Base-by-base conservation (phyloP, 768 basidiomycete species). In the Serendipita vermifera region DNA sequence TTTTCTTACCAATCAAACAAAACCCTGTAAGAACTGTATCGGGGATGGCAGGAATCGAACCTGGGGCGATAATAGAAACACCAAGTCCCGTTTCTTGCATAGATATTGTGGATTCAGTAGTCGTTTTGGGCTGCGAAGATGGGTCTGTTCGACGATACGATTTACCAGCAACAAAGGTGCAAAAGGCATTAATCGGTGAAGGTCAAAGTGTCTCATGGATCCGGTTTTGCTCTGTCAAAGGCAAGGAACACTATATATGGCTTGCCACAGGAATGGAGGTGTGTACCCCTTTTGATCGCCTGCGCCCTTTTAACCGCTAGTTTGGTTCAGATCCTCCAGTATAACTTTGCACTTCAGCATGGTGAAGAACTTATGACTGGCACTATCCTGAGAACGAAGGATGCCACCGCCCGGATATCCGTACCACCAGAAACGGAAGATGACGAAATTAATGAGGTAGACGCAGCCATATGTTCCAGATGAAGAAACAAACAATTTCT, bases 361-460 rank as follows among this genome's bases (percentile, higher is more conserved):
- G 6, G 4, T 24, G 7, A 17, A 24, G 39, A 40, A 17, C 17
- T 7, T 40, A 40, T 40, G 15, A 26, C 22, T 6, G 31, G 22
- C n/a, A 15, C 17, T 29, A 51, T 51, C 24, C 3, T 51, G 20
- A 20, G 46, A 26, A 20, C 29, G 20, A 15, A 20, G 5, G 20
- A 51, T 22, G 46, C 46, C 6, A 15, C n/a, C 7, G 5, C 22
- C 15, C 24, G 27, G 46, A 29, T 51, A 29, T 22, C 27, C 9
- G 22, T 51, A 15, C 20, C 17, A n/a, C 46, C 46, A 7, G 46
- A 51, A n/a, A 15, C 20, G 6, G 46, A 51, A 26, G 46, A 51
- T 15, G 46, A 51, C 27, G 46, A 51, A n/a, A 51, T 51, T n/a
- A 51, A 51, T 29, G 46, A 51, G 46, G 46, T 51, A 29, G 31